phyloP scores from a whole-genome alignment of 1,284 basidiomycete genomes.

The Meira nashicola region DNA sequence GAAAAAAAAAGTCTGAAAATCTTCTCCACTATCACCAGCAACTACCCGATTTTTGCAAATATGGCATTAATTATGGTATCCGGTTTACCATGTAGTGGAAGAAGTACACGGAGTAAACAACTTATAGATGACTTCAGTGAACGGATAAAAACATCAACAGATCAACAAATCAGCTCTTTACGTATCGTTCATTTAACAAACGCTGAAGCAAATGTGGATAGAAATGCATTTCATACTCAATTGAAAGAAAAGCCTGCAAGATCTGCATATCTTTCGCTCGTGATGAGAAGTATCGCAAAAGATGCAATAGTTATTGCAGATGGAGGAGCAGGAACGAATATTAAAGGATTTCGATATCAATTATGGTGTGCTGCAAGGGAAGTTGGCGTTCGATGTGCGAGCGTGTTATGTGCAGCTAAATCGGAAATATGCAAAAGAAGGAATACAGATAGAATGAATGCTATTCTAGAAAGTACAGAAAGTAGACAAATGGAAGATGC shows the following conservation, averaged over 20 bases:
- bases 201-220: slow-evolving; percentile 64
- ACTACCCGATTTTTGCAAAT: not conserved
- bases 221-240: slow-evolving; percentile 64
- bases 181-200: slow-evolving; percentile 70
- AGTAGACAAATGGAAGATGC: slow-evolving; percentile 71
- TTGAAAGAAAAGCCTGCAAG: slow-evolving; percentile 82
- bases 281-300: slow-evolving; percentile 68
- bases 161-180: slow-evolving; percentile 52
- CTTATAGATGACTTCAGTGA: slow-evolving; percentile 63
- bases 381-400: slow-evolving; percentile 66
- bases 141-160: slow-evolving; percentile 58
- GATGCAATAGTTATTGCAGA: slow-evolving; percentile 83
- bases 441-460: slow-evolving; percentile 62
- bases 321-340: slow-evolving; percentile 74
- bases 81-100: slow-evolving; percentile 85
- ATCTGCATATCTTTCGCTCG: slow-evolving; percentile 76
- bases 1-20: too few relatives aligned
- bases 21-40: too few relatives aligned
- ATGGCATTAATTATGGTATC: slow-evolving; percentile 93
- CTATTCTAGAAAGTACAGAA: slow-evolving; percentile 35
- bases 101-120: slow-evolving; percentile 68
- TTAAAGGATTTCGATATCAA: slow-evolving; percentile 92
- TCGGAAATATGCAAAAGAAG: slow-evolving; percentile 68
- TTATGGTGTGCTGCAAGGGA: slow-evolving; percentile 93
- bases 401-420: slow-evolving; percentile 8